Percentiles rank a stretch among this genome's conserved stretches.
These are phyloP conservation scores for Eucalyptus regnans DNA, from an alignment of 345 rosid genomes.

Conservation along the genomic window DNA sequence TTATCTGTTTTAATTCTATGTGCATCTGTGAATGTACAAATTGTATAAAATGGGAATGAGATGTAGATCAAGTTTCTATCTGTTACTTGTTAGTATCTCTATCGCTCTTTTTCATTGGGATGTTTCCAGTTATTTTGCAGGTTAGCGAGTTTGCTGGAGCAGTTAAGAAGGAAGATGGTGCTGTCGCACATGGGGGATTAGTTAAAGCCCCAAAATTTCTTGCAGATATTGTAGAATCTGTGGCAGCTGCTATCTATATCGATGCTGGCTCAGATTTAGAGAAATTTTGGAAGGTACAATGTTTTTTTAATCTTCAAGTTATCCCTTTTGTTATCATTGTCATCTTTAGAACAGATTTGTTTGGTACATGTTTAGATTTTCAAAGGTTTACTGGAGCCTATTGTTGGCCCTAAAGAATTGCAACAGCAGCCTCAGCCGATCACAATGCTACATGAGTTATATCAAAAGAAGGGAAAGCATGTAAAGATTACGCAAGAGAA, in stretches of 20 bases:
- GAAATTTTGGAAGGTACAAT: constrained; percentile 59
- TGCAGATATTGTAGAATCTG: constrained; percentile 65
- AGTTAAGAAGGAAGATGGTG: constrained; percentile 33
- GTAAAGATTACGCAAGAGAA: constrained; percentile 25
- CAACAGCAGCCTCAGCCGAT: constrained; percentile 65
- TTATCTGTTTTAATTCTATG: neutral
- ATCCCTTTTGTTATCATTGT: neutral
- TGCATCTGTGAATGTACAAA: neutral
- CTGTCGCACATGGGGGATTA: constrained; percentile 37
- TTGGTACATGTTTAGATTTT: constrained; percentile 28
- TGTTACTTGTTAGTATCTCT: neutral
- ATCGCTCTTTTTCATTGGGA: neutral
- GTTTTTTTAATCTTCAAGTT: neutral
- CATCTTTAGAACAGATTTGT: neutral
- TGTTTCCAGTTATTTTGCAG: constrained; percentile 7
- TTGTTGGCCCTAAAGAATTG: constrained; percentile 41
- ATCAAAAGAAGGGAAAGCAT: constrained; percentile 52
- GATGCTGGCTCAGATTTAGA: constrained; percentile 43
- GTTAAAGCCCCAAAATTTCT: constrained; percentile 79
- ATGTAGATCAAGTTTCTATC: neutral
- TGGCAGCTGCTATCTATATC: constrained; percentile 60
- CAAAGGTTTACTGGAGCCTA: constrained; percentile 60
- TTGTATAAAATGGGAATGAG: neutral
- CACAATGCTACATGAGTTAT: constrained; percentile 26
- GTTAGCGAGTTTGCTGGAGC: constrained; percentile 44